Evolutionary conservation across 768 basidiomycete genomes (phyloP).

Genomic region (Agrocybe chaxingu): DNA sequence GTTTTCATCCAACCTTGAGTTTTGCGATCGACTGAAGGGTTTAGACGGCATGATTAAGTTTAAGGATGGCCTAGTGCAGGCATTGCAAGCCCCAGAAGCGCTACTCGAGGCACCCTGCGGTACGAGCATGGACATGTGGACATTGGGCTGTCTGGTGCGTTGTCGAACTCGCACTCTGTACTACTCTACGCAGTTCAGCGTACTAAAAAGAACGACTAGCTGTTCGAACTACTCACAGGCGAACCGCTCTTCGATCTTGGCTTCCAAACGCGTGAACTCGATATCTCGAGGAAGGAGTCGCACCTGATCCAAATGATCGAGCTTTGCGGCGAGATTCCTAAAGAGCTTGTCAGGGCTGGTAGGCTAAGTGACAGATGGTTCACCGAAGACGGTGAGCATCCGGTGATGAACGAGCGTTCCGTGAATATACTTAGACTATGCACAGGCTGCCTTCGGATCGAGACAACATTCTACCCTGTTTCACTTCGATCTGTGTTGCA

Average conservation of each 20-base stretch:
- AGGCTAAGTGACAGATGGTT: conserved; percentile 18
- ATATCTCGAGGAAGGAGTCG: conserved; percentile 22
- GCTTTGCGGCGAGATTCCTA: conserved; percentile 18
- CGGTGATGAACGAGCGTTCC: not conserved
- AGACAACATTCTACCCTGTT: conserved; percentile 23
- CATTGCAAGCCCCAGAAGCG: conserved; percentile 17
- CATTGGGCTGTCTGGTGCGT: conserved; percentile 22
- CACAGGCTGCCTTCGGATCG: conserved; percentile 16
- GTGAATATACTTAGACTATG: not conserved
- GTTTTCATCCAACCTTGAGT: too few relatives aligned
- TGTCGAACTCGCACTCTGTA: not conserved
- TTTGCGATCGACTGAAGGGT: too few relatives aligned
- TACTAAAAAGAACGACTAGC: conserved; percentile 5
- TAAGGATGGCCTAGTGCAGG: not conserved
- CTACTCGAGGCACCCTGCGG: conserved; percentile 15
- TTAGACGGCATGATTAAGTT: too few relatives aligned
- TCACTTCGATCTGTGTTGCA: conserved; percentile 15
- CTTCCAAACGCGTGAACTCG: conserved; percentile 23
- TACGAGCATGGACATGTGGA: conserved; percentile 19
- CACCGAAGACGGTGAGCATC: conserved; percentile 16
- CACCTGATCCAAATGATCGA: conserved; percentile 27
- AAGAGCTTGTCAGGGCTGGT: conserved; percentile 15
- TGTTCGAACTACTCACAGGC: conserved; percentile 20
- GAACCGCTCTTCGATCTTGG: conserved; percentile 20
- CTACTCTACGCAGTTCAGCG: not conserved